Conservation (phyloP, 768 basidiomycete species). For the Tylopilus plumbeoviolaceoides region DNA sequence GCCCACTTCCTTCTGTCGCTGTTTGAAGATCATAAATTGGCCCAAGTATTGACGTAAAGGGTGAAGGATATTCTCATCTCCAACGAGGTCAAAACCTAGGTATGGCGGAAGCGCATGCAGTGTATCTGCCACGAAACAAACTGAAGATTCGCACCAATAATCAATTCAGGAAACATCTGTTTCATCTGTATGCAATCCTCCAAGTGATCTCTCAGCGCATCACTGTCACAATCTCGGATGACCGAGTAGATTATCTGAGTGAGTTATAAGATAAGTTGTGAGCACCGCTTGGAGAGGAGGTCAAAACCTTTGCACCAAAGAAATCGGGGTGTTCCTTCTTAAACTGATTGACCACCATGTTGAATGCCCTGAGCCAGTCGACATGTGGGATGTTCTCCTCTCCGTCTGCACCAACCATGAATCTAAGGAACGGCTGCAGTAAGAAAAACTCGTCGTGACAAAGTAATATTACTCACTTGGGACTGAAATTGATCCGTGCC, state of each 20-base stretch:
- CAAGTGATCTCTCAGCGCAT: conserved; percentile 60
- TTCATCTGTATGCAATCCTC: conserved; percentile 74
- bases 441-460: background rate
- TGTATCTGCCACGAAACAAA: background rate
- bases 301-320: conserved; percentile 56
- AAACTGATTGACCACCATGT: conserved; percentile 48
- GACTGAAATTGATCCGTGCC: conserved; percentile 59
- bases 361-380: conserved; percentile 55
- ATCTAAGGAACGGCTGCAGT: conserved; percentile 31
- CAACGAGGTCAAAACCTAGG: conserved; percentile 51
- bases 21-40: conserved; percentile 54
- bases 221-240: conserved; percentile 48
- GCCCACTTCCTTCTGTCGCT: conserved; percentile 42
- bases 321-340: conserved; percentile 59
- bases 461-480: conserved; percentile 39
- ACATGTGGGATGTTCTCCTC: conserved; percentile 53
- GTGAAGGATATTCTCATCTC: conserved; percentile 55
- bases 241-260: conserved; percentile 69
- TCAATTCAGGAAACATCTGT: conserved; percentile 68
- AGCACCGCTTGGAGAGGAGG: background rate
- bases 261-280: background rate
- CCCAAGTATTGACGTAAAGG: conserved; percentile 63
- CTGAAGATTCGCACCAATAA: conserved; percentile 46
- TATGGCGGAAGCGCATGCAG: background rate
- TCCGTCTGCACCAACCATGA: conserved; percentile 56